Evolutionary conservation across 805 yeast genomes (phyloP), one percentile per base, ranked within the genome.

Genomic region (Kodamaea jinghongensis): DNA sequence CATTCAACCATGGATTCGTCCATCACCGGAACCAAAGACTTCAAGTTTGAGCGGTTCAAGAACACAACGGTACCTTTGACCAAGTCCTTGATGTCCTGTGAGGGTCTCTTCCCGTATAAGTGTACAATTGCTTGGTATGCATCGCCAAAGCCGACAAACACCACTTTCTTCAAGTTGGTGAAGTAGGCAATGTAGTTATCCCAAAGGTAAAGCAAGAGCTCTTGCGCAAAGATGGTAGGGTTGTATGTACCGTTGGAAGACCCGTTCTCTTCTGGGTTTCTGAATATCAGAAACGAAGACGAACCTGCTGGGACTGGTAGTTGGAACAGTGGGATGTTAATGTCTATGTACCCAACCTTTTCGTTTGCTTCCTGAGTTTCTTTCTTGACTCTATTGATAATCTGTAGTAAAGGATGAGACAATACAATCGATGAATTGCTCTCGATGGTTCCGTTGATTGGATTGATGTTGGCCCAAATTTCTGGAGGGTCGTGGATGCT

Each of bases 1-100:
- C 97, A 90, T 55, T 90, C 96, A 12, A 86, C 76, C 65, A 90
- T 75, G 6, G 84, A 78, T 60, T 93, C 98, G 59, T 91, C 98
- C 53, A 89, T 79, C 16, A 87, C 75, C 4, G 96, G 90, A 4
- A 87, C 87, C 32, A 91, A 73, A 2, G 95, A 81, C 48, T 86
- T 78, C 52, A 91, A 67, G n/a, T 75, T 72, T 2, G 81, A 75
- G 35, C 82, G 74, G 46, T 83, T 88, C 22, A 84, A 67, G 55
- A 81, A 87, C 42, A 78, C 79, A 17, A 85, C 77, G 1, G 84
- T 75, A 4, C 91, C 87, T 50, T 79, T 78, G 4, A 84, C 86
- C 37, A 73, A 46, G n/a, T 68, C 73, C 43, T 77, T 71, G 27
- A 80, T 76, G 30, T 78, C 80, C 36, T 59, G 67, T 2, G 70